Evolutionary conservation across 352 stramenopile genomes (phyloP), one percentile per base, ranked within the genome.

Genomic region (Globisporangium nunn): DNA sequence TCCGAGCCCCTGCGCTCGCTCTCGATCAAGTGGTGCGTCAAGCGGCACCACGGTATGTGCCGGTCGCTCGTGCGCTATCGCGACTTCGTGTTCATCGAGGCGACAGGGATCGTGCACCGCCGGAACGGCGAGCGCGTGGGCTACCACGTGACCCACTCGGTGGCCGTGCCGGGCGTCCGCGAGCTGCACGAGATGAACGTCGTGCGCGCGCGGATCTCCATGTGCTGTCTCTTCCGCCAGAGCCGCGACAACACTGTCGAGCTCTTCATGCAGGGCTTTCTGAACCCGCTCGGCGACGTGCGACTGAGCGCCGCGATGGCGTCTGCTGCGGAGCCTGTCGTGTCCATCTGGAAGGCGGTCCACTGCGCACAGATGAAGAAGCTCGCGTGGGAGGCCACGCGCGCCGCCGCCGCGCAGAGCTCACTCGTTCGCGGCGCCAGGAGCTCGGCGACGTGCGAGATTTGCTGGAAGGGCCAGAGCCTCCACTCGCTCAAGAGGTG

Each of bases 71-170:
- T 83, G 10, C 75, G 74, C 54, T 81, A 81, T 50, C 74, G 72
- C 43, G 74, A 88, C 56, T 78, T 76, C 48, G 71, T 84, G 5
- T 74, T 78, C 51, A 52, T 88, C 45, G 74, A 88, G 52, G 63
- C 66, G 30, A 81, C 70, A 17, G 75, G 73, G 4, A 58, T 82
- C 52, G 56, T 67, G 3, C 29, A 47, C 15, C 23, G 23, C 23
- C 23, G 23, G 23, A 66, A 76, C 7, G 64, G 64, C 31, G 72
- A 85, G 47, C 60, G 65, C 43, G 56, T 88, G 14, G 78, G 75
- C 10, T 88, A 72, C 60, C 72, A 88, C n/a, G 37, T 84, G 0
- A 52, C 45, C 30, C 70, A 78, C 58, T 78, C 70, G 0, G 62
- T 78, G 28, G 69, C 70, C 12, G 66, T 78, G 14, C 70, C 72